Evolutionary conservation across 139 green algal species (phyloP).

Genomic region (Raphidocelis subcapitata): DNA sequence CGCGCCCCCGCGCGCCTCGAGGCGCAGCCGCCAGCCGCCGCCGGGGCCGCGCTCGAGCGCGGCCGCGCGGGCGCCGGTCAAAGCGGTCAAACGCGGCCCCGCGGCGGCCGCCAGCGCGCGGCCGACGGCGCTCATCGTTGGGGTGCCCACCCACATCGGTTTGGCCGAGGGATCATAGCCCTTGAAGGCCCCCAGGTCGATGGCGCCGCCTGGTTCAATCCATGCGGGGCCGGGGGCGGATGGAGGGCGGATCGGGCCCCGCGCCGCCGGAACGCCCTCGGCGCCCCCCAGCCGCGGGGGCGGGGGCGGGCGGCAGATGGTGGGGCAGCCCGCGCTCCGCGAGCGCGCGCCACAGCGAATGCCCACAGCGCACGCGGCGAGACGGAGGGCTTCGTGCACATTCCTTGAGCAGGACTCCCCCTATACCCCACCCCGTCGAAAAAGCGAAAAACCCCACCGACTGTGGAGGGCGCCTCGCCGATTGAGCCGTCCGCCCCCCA

Average conservation of each 20-base stretch:
- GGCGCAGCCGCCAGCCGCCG: not conserved
- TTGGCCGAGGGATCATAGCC: not conserved
- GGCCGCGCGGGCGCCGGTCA: not conserved
- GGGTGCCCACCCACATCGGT: constrained; percentile 9
- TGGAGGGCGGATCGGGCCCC: too few species aligned
- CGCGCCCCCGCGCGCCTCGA: not conserved
- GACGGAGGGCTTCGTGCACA: too few species aligned
- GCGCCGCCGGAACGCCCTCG: too few species aligned
- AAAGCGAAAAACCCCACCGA: too few species aligned
- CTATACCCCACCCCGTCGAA: too few species aligned
- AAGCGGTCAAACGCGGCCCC: not conserved
- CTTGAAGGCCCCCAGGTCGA: not conserved
- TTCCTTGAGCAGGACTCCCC: too few species aligned
- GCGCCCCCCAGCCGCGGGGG: too few species aligned
- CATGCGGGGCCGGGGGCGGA: too few species aligned
- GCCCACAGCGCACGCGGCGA: too few species aligned
- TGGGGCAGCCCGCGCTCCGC: too few species aligned
- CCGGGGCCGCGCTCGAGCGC: not conserved
- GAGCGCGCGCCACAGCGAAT: too few species aligned
- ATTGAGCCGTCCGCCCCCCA: not conserved
- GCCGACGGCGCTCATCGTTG: constrained; percentile 16
- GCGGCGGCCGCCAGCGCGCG: constrained; percentile 6
- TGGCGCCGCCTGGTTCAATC: not conserved
- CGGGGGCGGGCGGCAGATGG: too few species aligned
- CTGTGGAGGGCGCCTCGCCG: not conserved